Percentiles rank a stretch among this genome's conserved stretches.
Evolutionary conservation across 2,329 filamentous ascomycete species (phyloP).

Genomic region (Fusarium austroafricanum): DNA sequence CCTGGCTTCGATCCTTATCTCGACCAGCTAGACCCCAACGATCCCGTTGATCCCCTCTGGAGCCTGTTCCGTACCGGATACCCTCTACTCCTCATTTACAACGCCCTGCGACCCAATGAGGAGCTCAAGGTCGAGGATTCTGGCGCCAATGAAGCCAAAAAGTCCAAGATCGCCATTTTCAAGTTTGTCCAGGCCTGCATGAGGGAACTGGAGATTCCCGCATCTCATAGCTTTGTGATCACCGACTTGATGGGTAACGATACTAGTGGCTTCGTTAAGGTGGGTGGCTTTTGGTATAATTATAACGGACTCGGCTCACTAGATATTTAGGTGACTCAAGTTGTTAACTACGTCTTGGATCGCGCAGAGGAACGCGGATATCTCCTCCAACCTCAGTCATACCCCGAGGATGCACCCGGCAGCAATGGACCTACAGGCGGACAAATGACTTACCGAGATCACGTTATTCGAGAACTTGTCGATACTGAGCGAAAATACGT

Average conservation of each 20-base stretch:
- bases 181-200: constrained; percentile 93
- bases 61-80: constrained; percentile 84
- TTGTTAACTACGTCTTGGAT: constrained; percentile 93
- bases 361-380: constrained; percentile 82
- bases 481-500: constrained; percentile 98
- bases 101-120: constrained; percentile 78
- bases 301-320: not conserved
- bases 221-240: constrained; percentile 90
- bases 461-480: constrained; percentile 91
- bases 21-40: constrained; percentile 74
- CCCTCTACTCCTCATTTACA: constrained; percentile 90
- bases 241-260: constrained; percentile 92
- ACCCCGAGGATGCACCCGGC: constrained; percentile 64
- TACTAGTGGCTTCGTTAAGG: constrained; percentile 97
- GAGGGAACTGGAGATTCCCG: constrained; percentile 80
- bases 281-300: constrained; percentile 51
- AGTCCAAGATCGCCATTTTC: constrained; percentile 88
- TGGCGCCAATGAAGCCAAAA: constrained; percentile 74
- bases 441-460: constrained; percentile 80
- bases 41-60: constrained; percentile 92
- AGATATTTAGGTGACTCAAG: constrained; percentile 75
- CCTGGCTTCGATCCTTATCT: constrained; percentile 84
- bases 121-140: constrained; percentile 75
- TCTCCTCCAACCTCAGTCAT: constrained; percentile 71
- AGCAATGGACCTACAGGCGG: constrained; percentile 64